Percentiles rank a stretch among this genome's conserved stretches.
Evolutionary conservation across 768 basidiomycete genomes (phyloP).

Genomic region (Tulasnella sp.): DNA sequence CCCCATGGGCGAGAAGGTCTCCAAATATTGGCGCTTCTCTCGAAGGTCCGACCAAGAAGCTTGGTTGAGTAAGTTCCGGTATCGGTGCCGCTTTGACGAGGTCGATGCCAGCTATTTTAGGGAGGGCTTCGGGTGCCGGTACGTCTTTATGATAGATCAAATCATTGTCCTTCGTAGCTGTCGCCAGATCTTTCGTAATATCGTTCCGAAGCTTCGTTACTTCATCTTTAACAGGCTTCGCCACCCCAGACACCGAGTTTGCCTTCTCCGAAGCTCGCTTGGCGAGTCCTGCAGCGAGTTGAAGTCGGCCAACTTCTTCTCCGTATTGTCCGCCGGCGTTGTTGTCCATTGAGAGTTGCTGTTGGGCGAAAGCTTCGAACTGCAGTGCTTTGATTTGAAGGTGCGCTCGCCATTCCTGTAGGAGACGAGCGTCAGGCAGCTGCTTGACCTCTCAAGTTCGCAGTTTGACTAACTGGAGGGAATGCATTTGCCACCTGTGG

Average conservation of each 20-base stretch:
- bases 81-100: conserved; percentile 58
- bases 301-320: conserved; percentile 70
- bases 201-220: conserved; percentile 60
- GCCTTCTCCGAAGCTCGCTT: conserved; percentile 64
- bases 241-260: conserved; percentile 36
- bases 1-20: conserved; percentile 77
- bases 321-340: conserved; percentile 71
- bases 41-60: conserved; percentile 45
- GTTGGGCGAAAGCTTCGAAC: conserved; percentile 84
- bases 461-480: conserved; percentile 20
- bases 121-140: conserved; percentile 61
- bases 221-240: conserved; percentile 62
- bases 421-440: not conserved
- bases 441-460: not conserved
- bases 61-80: conserved; percentile 50
- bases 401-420: conserved; percentile 71
- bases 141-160: conserved; percentile 89
- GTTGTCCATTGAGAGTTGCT: conserved; percentile 82
- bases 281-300: conserved; percentile 55
- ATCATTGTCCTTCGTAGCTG: conserved; percentile 87
- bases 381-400: conserved; percentile 75
- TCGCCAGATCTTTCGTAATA: conserved; percentile 54
- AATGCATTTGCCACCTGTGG: conserved; percentile 28
- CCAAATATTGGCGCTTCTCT: conserved; percentile 49
- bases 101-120: conserved; percentile 52